A percentile compares a stretch with the other conserved stretches of the same genome.
These are phyloP conservation scores for Didymella lethalis DNA, from an alignment of 2,329 filamentous ascomycete species.

Conservation along the genomic window DNA sequence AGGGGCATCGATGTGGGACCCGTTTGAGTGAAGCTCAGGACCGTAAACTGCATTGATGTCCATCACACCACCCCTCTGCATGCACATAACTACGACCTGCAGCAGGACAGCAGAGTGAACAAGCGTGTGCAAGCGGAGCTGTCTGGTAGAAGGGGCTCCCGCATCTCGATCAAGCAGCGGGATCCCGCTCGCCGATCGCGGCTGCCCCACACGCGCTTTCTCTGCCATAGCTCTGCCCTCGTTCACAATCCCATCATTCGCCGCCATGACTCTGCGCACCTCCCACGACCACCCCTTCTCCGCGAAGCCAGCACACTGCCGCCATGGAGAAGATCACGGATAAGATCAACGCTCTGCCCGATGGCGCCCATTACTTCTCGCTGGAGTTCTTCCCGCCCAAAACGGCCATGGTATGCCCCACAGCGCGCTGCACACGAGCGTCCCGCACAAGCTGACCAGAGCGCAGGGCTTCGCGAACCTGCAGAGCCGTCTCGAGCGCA, in stretches of 20 bases:
- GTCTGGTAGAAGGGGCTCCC: slow-evolving; percentile 1
- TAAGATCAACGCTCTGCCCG: slow-evolving; percentile 90
- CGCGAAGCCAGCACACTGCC: neutral
- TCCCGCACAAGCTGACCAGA: slow-evolving; percentile 19
- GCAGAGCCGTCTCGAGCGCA: slow-evolving; percentile 89
- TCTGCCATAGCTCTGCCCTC: slow-evolving; percentile 35
- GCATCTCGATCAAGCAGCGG: slow-evolving; percentile 19
- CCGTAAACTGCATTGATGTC: neutral
- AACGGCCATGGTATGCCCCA: slow-evolving; percentile 75
- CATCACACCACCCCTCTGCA: neutral
- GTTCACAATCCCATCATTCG: slow-evolving; percentile 33
- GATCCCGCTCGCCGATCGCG: slow-evolving; percentile 31
- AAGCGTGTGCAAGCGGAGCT: neutral
- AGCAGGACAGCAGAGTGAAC: neutral
- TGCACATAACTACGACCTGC: neutral
- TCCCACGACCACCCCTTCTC: slow-evolving; percentile 17
- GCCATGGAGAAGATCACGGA: slow-evolving; percentile 77
- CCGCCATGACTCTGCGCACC: slow-evolving; percentile 42
- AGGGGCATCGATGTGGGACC: slow-evolving; percentile 16
- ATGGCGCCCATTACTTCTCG: slow-evolving; percentile 86
- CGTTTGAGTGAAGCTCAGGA: neutral
- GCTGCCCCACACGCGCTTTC: slow-evolving; percentile 33
- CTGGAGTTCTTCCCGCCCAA: slow-evolving; percentile 99
- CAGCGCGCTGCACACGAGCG: slow-evolving; percentile 20
- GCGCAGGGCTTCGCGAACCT: slow-evolving; percentile 85